Percentiles rank a stretch among this genome's conserved stretches.
Evolutionary conservation across 352 stramenopile genomes (phyloP).

Genomic region (Phytopythium boreale): DNA sequence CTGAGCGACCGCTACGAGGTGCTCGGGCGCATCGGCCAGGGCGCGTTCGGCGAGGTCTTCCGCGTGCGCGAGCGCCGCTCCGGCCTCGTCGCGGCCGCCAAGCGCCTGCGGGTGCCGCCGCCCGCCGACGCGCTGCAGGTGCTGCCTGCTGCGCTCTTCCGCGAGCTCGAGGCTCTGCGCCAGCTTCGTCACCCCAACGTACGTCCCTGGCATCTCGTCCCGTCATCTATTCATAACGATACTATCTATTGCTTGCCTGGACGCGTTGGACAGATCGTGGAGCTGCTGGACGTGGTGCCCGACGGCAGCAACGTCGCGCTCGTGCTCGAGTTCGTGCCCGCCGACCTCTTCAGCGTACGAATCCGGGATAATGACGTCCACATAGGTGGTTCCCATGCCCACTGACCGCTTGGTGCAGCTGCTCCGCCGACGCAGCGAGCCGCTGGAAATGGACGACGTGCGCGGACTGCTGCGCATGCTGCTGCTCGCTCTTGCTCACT

Average conservation of each 20-base stretch:
- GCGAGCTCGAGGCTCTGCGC: conserved; percentile 73
- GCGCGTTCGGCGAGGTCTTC: conserved; percentile 70
- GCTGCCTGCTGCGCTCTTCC: conserved; percentile 58
- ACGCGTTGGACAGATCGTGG: conserved; percentile 38
- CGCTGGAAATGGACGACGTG: conserved; percentile 38
- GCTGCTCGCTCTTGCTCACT: conserved; percentile 57
- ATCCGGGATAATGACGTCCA: no score
- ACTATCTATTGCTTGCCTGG: no score
- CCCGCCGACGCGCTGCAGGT: conserved; percentile 42
- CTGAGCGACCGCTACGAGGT: conserved; percentile 51
- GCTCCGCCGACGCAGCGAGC: conserved; percentile 33
- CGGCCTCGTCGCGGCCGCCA: conserved; percentile 48
- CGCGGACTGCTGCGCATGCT: conserved; percentile 67
- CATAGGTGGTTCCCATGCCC: not conserved
- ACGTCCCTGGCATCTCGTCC: not conserved
- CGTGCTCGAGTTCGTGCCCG: conserved; percentile 72
- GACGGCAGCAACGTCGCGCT: conserved; percentile 58
- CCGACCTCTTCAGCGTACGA: conserved; percentile 50
- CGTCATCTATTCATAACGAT: no score
- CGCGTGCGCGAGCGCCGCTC: conserved; percentile 37
- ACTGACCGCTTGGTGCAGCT: conserved; percentile 15
- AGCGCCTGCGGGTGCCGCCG: conserved; percentile 54
- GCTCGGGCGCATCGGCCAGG: conserved; percentile 61
- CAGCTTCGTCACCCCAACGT: conserved; percentile 73
- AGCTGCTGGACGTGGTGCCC: conserved; percentile 53